Evolutionary conservation across 495 filamentous ascomycete species (phyloP), one percentile per base, ranked within the genome.

Genomic region (Lentithecium fluviatile): DNA sequence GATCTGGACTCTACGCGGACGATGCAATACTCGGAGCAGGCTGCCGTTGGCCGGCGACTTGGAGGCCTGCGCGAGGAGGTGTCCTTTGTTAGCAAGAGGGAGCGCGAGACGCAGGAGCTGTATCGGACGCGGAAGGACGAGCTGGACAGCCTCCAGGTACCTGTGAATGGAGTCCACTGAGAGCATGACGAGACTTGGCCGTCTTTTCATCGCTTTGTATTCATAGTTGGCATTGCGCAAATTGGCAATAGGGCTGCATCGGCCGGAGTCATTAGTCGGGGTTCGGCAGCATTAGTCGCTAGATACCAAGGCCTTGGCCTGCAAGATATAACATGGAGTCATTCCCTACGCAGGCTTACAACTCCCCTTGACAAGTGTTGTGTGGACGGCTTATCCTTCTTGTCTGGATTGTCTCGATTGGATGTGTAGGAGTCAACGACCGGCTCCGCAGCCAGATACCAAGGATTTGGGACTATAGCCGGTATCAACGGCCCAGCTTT

Each of bases 41-140:
- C 85, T 1, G 88, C 88, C 6, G 79, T 96, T 45, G 77, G 79
- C 52, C 76, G 84, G 51, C 79, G 95, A 42, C 73, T 97, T 42
- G 90, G 90, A 68, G 80, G 78, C 29, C 76, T 97, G 50, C 83
- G 88, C 43, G 84, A 84, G n/a, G 90, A 96, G 69, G 91, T 95
- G 20, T 81, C 79, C 15, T 91, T 90, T 71, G 82, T 97, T 21
- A 87, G 84, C 70, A 85, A 84, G 58, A 80, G 91, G 57, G 93
- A 96, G 78, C 80, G 90, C 49, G 90, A 96, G 78, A 89, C 89
- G 26, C 95, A 98, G 74, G 91, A 97, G 58, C 71, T 87, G 64
- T 97, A 93, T 70, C 80, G 87, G 69, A 76, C 72, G 58, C 80
- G 83, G 58, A 90, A 81, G 70, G 88, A 90, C 37, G 94, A 97